These are phyloP conservation scores for Mucor mucedo DNA, from an alignment of 371 early-diverging fungal species.

Conservation along the genomic window DNA sequence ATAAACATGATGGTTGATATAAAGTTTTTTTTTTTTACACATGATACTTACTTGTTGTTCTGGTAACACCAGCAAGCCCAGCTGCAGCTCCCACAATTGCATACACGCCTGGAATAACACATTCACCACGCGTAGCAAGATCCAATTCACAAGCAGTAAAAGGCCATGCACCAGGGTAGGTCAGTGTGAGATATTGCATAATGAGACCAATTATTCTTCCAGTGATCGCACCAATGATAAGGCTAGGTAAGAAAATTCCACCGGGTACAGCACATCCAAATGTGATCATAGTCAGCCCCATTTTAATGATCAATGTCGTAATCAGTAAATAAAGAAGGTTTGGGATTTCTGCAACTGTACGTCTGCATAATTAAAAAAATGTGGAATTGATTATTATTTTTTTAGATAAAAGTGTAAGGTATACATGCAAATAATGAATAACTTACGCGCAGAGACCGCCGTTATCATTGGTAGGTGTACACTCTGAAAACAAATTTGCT, in stretches of 20 bases:
- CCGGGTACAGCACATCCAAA: slow-evolving; percentile 89
- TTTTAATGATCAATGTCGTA: slow-evolving; percentile 70
- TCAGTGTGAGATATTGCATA: slow-evolving; percentile 68
- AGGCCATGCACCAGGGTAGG: slow-evolving; percentile 60
- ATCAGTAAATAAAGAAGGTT: slow-evolving; percentile 52
- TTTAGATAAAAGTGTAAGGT: not conserved
- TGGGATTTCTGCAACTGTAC: slow-evolving; percentile 47
- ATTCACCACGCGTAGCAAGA: slow-evolving; percentile 54
- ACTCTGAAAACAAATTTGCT: slow-evolving; percentile 83
- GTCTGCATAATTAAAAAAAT: slow-evolving; percentile 9
- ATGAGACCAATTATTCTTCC: slow-evolving; percentile 91
- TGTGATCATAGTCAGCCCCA: slow-evolving; percentile 73
- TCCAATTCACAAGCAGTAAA: slow-evolving; percentile 68
- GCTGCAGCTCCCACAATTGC: slow-evolving; percentile 96
- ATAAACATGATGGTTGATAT: too few species aligned
- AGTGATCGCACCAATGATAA: slow-evolving; percentile 90
- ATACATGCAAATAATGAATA: not conserved
- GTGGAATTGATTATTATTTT: not conserved
- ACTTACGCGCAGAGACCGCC: slow-evolving; percentile 70
- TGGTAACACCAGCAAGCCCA: slow-evolving; percentile 88
- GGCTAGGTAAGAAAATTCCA: slow-evolving; percentile 91
- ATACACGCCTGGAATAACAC: slow-evolving; percentile 93
- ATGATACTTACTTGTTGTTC: slow-evolving; percentile 73
- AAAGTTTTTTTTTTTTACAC: not conserved
- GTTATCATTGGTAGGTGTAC: slow-evolving; percentile 61